Conservation (phyloP, 371 early-diverging fungal species). For the Blyttiomyces sp. region DNA sequence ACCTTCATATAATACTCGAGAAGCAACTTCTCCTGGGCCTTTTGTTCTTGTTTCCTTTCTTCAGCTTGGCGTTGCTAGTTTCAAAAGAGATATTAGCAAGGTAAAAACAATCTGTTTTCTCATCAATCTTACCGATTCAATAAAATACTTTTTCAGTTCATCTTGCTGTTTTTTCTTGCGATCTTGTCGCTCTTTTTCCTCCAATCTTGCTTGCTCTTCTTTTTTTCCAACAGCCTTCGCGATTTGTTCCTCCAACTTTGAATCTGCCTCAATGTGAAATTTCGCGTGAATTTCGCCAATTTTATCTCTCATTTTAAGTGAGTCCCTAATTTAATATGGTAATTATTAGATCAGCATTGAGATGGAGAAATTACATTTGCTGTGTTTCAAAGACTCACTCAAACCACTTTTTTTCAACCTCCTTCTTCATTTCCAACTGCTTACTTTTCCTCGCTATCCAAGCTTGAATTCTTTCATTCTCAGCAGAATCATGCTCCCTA, state of each 20-base stretch:
- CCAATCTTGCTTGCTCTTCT: slow-evolving; percentile 14
- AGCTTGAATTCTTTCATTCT: slow-evolving; percentile 16
- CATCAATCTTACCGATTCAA: slow-evolving; percentile 8
- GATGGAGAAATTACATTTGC: no score
- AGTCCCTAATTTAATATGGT: slow-evolving; percentile 17
- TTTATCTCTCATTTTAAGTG: slow-evolving; percentile 15
- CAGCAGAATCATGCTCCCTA: slow-evolving; percentile 9
- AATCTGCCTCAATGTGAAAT: slow-evolving; percentile 12
- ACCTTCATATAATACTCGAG: slow-evolving; percentile 24
- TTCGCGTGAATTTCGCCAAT: slow-evolving; percentile 25
- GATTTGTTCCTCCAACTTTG: slow-evolving; percentile 29
- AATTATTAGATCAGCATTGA: no score
- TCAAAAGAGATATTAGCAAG: background rate
- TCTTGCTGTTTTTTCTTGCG: slow-evolving; percentile 9
- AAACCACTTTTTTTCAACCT: slow-evolving; percentile 33
- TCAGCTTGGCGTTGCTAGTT: slow-evolving; percentile 11
- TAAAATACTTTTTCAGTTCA: slow-evolving; percentile 19
- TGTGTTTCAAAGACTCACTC: slow-evolving; percentile 12
- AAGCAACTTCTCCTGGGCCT: slow-evolving; percentile 16
- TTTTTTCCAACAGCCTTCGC: slow-evolving; percentile 20
- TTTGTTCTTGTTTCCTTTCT: background rate
- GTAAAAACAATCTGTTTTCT: background rate
- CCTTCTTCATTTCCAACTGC: slow-evolving; percentile 28
- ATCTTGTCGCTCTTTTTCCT: slow-evolving; percentile 12
- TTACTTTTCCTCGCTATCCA: slow-evolving; percentile 29